phyloP scores from a whole-genome alignment of 2,329 filamentous ascomycete genomes.

The Botrytis deweyae region DNA sequence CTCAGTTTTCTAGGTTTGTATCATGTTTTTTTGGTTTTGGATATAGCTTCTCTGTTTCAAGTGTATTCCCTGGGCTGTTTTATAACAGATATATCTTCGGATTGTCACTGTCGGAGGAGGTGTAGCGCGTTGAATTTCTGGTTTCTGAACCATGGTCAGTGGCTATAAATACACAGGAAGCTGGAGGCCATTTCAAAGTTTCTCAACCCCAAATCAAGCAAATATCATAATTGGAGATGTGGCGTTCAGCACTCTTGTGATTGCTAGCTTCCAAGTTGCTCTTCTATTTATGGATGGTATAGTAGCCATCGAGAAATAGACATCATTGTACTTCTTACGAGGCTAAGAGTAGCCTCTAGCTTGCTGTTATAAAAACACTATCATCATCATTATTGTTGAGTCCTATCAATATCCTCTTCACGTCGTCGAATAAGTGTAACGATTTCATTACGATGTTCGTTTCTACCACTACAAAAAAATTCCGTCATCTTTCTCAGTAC shows the following conservation, averaged over 20 bases:
- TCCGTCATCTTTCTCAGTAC: too few species aligned
- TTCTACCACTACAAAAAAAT: too few species aligned
- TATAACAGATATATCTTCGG: background rate
- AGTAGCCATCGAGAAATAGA: background rate
- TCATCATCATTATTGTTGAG: background rate
- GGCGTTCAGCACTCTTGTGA: background rate
- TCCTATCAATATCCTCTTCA: background rate
- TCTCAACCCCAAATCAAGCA: background rate
- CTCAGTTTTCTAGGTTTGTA: background rate
- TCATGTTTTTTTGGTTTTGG: rapidly evolving
- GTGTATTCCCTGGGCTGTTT: rapidly evolving
- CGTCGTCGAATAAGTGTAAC: too few species aligned
- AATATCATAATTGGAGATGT: background rate
- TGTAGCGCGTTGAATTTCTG: background rate
- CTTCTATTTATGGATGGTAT: background rate
- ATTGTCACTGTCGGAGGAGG: background rate
- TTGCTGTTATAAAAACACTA: too few species aligned
- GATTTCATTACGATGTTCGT: too few species aligned
- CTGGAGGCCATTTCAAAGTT: too few species aligned
- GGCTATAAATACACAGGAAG: background rate
- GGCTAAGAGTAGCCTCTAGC: background rate
- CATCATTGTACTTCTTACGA: background rate
- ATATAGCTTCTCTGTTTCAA: background rate
- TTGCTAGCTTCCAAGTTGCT: background rate
- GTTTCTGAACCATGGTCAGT: background rate